These are phyloP conservation scores for Pseudogymnoascus sp. DNA, from an alignment of 2,329 filamentous ascomycete genomes.

Conservation along the genomic window DNA sequence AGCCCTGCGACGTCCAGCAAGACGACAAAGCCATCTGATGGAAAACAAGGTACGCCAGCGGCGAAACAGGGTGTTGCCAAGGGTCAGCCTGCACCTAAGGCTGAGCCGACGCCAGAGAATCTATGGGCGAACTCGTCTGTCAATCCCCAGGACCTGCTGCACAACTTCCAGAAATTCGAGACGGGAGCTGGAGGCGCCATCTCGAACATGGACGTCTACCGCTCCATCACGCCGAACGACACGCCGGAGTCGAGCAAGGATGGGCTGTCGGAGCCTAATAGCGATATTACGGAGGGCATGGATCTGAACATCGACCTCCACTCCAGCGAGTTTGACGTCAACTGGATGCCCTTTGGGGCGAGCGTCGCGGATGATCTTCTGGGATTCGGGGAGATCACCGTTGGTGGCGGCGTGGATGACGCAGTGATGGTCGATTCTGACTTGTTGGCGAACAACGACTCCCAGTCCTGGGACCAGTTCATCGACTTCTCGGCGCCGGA, in stretches of 20 bases:
- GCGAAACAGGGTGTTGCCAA: conserved; percentile 21
- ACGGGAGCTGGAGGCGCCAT: conserved; percentile 38
- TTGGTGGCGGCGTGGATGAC: conserved; percentile 21
- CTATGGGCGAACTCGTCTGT: conserved; percentile 39
- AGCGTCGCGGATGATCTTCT: conserved; percentile 36
- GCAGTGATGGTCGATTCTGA: conserved; percentile 23
- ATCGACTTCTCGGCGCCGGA: conserved; percentile 36
- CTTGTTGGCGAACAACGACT: conserved; percentile 21
- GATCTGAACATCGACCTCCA: conserved; percentile 43
- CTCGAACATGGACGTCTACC: conserved; percentile 44
- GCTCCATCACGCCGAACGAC: conserved; percentile 50
- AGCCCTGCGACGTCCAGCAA: conserved; percentile 27
- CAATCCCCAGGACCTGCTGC: conserved; percentile 43
- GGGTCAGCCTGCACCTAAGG: conserved; percentile 17
- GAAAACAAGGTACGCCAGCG: conserved; percentile 21
- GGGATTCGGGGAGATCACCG: conserved; percentile 32
- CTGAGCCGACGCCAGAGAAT: conserved; percentile 20
- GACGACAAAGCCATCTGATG: conserved; percentile 14
- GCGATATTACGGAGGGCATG: conserved; percentile 49
- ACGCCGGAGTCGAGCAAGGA: conserved; percentile 58
- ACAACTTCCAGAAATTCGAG: conserved; percentile 34
- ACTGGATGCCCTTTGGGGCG: conserved; percentile 38
- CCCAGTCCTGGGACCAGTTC: conserved; percentile 41
- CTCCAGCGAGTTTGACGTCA: conserved; percentile 20
- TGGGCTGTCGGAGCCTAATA: conserved; percentile 50